phyloP scores from a whole-genome alignment of 495 filamentous ascomycete genomes.

The Hypomontagnella submonticulosa region DNA sequence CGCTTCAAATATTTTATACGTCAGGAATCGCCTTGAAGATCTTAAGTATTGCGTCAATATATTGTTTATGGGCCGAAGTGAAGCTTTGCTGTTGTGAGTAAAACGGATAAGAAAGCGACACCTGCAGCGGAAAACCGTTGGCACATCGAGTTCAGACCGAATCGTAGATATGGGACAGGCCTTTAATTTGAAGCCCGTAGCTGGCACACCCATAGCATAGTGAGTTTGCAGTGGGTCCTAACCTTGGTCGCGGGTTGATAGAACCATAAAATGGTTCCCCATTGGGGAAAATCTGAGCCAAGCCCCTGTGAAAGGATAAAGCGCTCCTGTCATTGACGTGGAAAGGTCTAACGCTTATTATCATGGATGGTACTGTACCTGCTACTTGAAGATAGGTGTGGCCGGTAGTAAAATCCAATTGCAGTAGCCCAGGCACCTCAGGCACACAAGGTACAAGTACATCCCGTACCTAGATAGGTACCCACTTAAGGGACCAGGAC shows the following conservation, averaged over 20 bases:
- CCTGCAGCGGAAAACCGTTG: too few relatives aligned
- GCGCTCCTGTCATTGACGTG: slow-evolving; percentile 21
- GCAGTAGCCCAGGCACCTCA: slow-evolving; percentile 19
- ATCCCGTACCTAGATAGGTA: not conserved
- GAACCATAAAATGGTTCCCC: slow-evolving; percentile 9
- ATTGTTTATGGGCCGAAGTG: not conserved
- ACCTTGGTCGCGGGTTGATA: slow-evolving; percentile 32
- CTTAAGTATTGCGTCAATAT: slow-evolving; percentile 6
- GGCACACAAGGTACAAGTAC: slow-evolving; percentile 28
- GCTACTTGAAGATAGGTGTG: slow-evolving; percentile 23
- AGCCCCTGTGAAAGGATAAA: slow-evolving; percentile 22
- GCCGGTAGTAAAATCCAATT: slow-evolving; percentile 6
- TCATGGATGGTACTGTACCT: too few relatives aligned
- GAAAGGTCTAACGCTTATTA: slow-evolving; percentile 2
- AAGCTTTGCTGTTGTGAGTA: too few relatives aligned
- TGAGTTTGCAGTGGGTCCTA: slow-evolving; percentile 25
- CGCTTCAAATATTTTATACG: not conserved
- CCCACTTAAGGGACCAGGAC: not conserved
- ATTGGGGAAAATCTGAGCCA: slow-evolving; percentile 33
- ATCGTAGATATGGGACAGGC: slow-evolving; percentile 4
- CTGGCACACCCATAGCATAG: slow-evolving; percentile 4
- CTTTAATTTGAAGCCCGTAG: slow-evolving; percentile 24
- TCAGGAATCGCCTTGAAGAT: not conserved
- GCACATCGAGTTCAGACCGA: not conserved
- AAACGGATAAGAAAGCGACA: too few relatives aligned